phyloP scores from a whole-genome alignment of 169 alveolate species.

The Plasmodium malariae region DNA sequence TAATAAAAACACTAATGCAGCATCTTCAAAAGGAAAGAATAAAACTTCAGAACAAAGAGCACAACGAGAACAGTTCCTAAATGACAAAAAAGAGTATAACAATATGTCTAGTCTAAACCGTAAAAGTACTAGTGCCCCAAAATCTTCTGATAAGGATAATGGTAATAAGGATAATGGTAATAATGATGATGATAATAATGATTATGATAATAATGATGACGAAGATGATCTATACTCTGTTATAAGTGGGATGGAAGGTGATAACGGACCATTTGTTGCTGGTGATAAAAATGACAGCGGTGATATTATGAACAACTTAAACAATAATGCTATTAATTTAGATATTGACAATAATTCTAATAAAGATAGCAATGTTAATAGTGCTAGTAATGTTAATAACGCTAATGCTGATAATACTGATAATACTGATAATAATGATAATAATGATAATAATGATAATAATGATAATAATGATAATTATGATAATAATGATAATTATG shows the following conservation, averaged over 20 bases:
- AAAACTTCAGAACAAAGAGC: too few species aligned
- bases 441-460: too few species aligned
- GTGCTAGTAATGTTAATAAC: too few species aligned
- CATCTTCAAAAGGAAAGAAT: not conserved
- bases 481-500: too few species aligned
- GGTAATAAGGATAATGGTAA: not conserved
- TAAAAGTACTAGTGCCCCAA: not conserved
- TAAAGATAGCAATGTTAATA: too few species aligned
- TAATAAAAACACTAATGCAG: conserved; percentile 1
- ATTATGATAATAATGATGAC: not conserved
- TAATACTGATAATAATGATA: too few species aligned
- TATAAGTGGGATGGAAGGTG: conserved; percentile 54
- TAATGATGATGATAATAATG: not conserved
- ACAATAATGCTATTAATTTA: too few species aligned
- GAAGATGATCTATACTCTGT: conserved; percentile 63
- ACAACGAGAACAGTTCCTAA: too few species aligned
- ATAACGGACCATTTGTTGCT: conserved; percentile 1
- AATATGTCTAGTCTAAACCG: not conserved
- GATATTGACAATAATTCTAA: too few species aligned
- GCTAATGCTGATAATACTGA: too few species aligned
- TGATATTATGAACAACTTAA: not conserved
- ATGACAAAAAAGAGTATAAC: not conserved
- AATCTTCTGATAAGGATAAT: not conserved
- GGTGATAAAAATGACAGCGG: not conserved
- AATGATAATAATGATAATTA: too few species aligned